These are phyloP conservation scores for Takakia lepidozioides DNA, from an alignment of 225 moss, liverwort and hornwort species.

Conservation along the genomic window DNA sequence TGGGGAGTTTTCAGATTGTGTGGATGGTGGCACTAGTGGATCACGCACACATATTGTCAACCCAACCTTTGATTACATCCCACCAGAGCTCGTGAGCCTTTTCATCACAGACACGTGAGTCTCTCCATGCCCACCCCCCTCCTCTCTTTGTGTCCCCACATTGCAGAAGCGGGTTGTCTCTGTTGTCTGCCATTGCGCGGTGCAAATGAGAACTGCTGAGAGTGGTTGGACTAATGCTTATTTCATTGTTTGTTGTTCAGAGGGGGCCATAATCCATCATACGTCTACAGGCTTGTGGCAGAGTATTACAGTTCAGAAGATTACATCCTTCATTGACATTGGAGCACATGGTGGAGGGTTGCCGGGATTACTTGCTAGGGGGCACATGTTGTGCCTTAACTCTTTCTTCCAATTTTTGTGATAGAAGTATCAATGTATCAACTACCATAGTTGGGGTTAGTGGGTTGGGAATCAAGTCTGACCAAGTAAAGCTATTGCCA, in stretches of 20 bases:
- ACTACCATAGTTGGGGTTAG: too few species aligned
- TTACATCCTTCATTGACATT: constrained; percentile 68
- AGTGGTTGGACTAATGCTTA: too few species aligned
- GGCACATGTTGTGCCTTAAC: too few species aligned
- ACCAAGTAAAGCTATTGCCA: too few species aligned
- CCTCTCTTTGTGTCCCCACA: background rate
- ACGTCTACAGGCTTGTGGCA: constrained; percentile 90
- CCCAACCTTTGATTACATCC: constrained; percentile 91
- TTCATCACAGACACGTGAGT: constrained; percentile 98
- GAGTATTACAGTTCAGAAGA: constrained; percentile 99
- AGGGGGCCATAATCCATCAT: constrained; percentile 93
- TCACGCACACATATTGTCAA: constrained; percentile 69
- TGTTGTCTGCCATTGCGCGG: too few species aligned
- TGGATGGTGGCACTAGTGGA: constrained; percentile 61
- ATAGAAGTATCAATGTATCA: too few species aligned
- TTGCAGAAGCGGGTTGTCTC: background rate
- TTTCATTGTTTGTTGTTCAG: constrained; percentile 43
- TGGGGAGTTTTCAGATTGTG: constrained; percentile 77
- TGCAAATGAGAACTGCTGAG: too few species aligned
- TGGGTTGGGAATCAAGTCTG: too few species aligned
- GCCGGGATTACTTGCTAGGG: too few species aligned
- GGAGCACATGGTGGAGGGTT: too few species aligned
- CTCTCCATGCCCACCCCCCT: constrained; percentile 7
- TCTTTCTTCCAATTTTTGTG: too few species aligned
- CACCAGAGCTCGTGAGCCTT: constrained; percentile 97